Percentiles rank a stretch among this genome's conserved stretches.
Evolutionary conservation across 192 early-diverging fungal species (phyloP).

Genomic region (Podila epicladia): DNA sequence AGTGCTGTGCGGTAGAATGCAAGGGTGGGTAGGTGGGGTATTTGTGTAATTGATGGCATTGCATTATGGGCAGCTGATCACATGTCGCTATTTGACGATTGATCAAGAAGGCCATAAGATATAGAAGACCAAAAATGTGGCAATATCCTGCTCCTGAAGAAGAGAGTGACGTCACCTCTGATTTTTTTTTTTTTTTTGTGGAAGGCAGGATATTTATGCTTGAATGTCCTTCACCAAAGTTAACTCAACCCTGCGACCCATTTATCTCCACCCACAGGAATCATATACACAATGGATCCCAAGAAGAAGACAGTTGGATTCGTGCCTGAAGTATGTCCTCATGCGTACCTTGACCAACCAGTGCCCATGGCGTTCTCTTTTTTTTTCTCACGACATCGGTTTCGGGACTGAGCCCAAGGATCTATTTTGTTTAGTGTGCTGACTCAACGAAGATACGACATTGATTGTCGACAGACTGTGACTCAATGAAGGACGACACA

Average conservation of each 20-base stretch:
- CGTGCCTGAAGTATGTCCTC: constrained; percentile 41
- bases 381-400: not conserved
- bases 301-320: constrained; percentile 54
- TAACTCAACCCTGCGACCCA: not conserved
- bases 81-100: not conserved
- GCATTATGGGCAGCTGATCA: not conserved
- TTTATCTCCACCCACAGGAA: not conserved
- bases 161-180: not conserved
- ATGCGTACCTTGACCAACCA: not conserved
- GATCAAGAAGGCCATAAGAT: too few relatives aligned
- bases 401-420: constrained; percentile 3
- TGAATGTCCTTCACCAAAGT: not conserved
- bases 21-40: constrained; percentile 32
- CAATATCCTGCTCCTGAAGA: too few relatives aligned
- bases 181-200: not conserved
- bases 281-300: constrained; percentile 32
- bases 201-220: too few relatives aligned
- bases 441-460: not conserved
- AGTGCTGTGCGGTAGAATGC: constrained; percentile 34
- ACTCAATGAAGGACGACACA: not conserved
- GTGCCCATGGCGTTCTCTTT: not conserved
- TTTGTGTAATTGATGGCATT: not conserved
- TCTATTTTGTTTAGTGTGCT: not conserved
- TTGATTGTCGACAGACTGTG: not conserved
- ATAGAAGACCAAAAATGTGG: too few relatives aligned